These are phyloP conservation scores for Nakazawaea ernobii DNA, from an alignment of 805 yeast species.

Conservation along the genomic window DNA sequence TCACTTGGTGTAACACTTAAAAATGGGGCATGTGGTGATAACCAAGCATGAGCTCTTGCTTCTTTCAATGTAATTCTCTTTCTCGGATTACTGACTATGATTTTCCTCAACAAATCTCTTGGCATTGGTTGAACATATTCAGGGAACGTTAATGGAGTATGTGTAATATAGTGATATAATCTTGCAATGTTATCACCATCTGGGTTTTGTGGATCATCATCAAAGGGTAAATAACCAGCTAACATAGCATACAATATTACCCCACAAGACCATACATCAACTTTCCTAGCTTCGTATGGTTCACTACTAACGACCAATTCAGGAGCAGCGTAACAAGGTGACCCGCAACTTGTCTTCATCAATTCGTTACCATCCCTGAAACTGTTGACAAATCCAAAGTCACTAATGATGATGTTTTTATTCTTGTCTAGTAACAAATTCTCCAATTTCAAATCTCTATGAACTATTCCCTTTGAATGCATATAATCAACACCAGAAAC, in stretches of 20 bases:
- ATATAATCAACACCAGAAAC: conserved; percentile 90
- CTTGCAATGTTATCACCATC: conserved; percentile 92
- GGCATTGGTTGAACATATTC: conserved; percentile 89
- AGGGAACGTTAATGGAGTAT: conserved; percentile 90
- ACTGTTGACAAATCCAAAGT: conserved; percentile 93
- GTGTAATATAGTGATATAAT: conserved; percentile 85
- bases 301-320: conserved; percentile 84
- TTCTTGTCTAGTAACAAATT: conserved; percentile 76
- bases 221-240: conserved; percentile 95
- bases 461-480: conserved; percentile 77
- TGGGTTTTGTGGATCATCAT: conserved; percentile 94
- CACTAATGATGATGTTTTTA: conserved; percentile 80
- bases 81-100: conserved; percentile 79
- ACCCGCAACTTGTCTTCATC: conserved; percentile 94
- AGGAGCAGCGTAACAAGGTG: conserved; percentile 98
- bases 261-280: conserved; percentile 97
- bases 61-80: conserved; percentile 64
- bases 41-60: conserved; percentile 82
- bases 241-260: conserved; percentile 94
- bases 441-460: conserved; percentile 72
- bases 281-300: conserved; percentile 88
- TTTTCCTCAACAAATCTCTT: conserved; percentile 80
- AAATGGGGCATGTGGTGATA: conserved; percentile 76
- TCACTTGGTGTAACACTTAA: conserved; percentile 80
- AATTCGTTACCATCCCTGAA: conserved; percentile 60